A percentile compares a stretch with the other conserved stretches of the same genome.
Evolutionary conservation across 306 rosid genomes (phyloP).

Genomic region (Alnus glutinosa): DNA sequence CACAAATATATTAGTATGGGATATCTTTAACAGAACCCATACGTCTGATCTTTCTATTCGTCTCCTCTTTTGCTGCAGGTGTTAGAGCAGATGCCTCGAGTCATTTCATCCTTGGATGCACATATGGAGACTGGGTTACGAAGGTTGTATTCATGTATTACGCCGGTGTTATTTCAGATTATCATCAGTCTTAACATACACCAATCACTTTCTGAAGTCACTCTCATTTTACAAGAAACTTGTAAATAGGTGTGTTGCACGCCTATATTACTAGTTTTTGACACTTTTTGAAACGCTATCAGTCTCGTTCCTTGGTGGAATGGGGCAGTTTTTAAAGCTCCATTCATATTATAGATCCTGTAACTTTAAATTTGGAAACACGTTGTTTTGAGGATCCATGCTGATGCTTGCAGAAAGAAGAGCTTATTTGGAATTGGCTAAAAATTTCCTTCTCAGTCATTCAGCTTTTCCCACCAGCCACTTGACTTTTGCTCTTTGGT

Average conservation of each 20-base stretch:
- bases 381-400: neutral
- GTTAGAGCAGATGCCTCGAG: constrained; percentile 79
- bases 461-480: neutral
- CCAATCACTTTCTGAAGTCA: neutral
- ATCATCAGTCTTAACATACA: neutral
- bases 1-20: neutral
- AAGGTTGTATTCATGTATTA: constrained; percentile 46
- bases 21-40: neutral
- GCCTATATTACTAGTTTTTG: neutral
- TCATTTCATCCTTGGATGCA: constrained; percentile 81
- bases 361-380: neutral
- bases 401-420: neutral
- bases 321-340: neutral
- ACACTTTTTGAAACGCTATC: constrained; percentile 4
- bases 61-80: constrained; percentile 52
- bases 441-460: neutral
- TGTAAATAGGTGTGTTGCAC: neutral
- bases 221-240: neutral
- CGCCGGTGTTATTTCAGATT: constrained; percentile 11
- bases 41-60: neutral
- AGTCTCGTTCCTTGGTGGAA: neutral
- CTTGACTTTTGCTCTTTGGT: neutral
- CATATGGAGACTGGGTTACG: constrained; percentile 76
- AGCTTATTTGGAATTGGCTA: neutral
- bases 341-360: neutral